Percentiles rank a stretch among this genome's conserved stretches.
These are phyloP conservation scores for Immersiporthe knoxdaviesiana DNA, from an alignment of 2,329 filamentous ascomycete species.

Conservation along the genomic window DNA sequence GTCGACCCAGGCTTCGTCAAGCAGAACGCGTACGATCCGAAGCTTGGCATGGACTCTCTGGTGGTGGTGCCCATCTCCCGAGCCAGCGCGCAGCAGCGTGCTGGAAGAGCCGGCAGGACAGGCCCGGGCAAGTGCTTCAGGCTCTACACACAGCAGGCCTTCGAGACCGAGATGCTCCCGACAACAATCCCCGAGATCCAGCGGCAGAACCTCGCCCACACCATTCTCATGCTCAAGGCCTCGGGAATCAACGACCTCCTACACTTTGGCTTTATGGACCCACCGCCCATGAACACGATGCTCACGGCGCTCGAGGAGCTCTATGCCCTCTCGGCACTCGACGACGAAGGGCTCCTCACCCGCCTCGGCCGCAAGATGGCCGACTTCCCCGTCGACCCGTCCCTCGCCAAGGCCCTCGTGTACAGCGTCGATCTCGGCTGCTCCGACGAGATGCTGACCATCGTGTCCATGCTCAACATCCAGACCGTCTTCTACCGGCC, in stretches of 20 bases:
- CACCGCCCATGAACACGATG: conserved; percentile 97
- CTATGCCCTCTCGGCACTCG: conserved; percentile 86
- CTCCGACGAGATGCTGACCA: conserved; percentile 90
- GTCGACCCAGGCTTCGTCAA: conserved; percentile 98
- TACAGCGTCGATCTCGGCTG: conserved; percentile 85
- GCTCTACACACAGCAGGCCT: conserved; percentile 92
- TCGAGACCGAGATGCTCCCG: conserved; percentile 94
- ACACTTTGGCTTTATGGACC: conserved; percentile 99
- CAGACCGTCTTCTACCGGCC: conserved; percentile 90
- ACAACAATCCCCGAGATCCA: conserved; percentile 97
- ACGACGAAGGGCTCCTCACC: conserved; percentile 93
- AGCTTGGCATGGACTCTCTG: conserved; percentile 95
- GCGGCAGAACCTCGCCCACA: conserved; percentile 86
- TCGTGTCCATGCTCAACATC: conserved; percentile 91
- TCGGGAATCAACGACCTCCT: conserved; percentile 99
- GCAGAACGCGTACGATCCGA: conserved; percentile 95
- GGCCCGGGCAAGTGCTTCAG: conserved; percentile 96
- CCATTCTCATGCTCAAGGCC: conserved; percentile 96
- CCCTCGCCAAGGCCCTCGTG: conserved; percentile 87
- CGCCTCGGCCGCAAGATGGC: conserved; percentile 95
- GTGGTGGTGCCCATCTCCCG: conserved; percentile 96
- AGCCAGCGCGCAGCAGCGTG: conserved; percentile 92
- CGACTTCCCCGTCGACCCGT: conserved; percentile 97
- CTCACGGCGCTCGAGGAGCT: conserved; percentile 93
- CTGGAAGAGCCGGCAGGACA: conserved; percentile 89